Evolutionary conservation across 225 moss, liverwort and hornwort genomes (phyloP).

Genomic region (Anthoceros angustus): DNA sequence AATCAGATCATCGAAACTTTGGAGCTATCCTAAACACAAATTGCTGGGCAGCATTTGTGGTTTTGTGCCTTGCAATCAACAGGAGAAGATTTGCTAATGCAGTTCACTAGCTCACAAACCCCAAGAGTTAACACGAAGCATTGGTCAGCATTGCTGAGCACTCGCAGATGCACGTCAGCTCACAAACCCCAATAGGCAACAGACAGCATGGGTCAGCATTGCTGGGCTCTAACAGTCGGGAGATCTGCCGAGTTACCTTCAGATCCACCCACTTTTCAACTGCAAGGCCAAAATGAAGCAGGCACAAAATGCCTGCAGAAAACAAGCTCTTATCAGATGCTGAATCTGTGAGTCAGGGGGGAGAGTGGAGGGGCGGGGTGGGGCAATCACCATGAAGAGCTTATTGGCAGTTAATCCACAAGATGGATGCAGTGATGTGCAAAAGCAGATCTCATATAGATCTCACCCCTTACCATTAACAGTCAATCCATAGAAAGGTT

Average conservation of each 20-base stretch:
- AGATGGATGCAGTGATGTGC: too few relatives aligned
- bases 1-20: neutral
- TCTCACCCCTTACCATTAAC: constrained; percentile 22
- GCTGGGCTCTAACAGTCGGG: neutral
- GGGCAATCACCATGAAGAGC: too few relatives aligned
- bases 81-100: too few relatives aligned
- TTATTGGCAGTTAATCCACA: too few relatives aligned
- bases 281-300: constrained; percentile 64
- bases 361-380: too few relatives aligned
- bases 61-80: too few relatives aligned
- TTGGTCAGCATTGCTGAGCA: neutral
- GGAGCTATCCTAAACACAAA: too few relatives aligned
- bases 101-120: too few relatives aligned
- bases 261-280: constrained; percentile 78
- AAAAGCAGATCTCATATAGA: too few relatives aligned
- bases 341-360: too few relatives aligned
- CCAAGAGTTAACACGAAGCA: neutral
- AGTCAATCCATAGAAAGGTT: constrained; percentile 61
- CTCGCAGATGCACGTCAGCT: neutral
- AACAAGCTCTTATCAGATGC: neutral
- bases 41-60: too few relatives aligned
- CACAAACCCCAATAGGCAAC: neutral
- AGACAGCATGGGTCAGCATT: neutral
- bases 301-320: constrained; percentile 57
- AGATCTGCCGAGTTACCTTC: constrained; percentile 24